Percentiles rank a stretch among this genome's conserved stretches.
phyloP scores from a whole-genome alignment of 148 eudicot genomes.

The Rhododendron ferrugineum region DNA sequence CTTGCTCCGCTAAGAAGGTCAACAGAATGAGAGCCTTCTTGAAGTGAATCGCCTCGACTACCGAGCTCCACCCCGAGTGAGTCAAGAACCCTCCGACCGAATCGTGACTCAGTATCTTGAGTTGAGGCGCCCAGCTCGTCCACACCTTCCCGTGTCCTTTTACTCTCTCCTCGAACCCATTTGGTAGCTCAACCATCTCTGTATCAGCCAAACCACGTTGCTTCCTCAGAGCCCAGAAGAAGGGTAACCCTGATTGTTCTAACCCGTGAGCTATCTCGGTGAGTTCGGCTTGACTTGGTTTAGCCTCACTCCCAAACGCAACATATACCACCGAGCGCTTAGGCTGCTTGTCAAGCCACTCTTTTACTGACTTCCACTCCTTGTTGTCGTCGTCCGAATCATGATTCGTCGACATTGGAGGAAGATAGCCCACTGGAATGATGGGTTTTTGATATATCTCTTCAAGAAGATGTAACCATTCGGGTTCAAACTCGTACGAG shows the following conservation, averaged over 20 bases:
- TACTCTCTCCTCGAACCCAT: slow-evolving; percentile 11
- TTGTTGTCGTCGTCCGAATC: neutral
- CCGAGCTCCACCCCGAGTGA: slow-evolving; percentile 5
- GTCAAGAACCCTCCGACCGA: slow-evolving; percentile 6
- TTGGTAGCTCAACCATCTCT: neutral
- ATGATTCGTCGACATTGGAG: neutral
- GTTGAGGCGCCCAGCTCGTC: slow-evolving; percentile 20
- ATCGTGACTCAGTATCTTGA: slow-evolving; percentile 10
- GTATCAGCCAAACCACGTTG: neutral
- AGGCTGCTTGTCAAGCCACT: slow-evolving; percentile 25
- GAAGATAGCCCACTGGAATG: slow-evolving; percentile 11
- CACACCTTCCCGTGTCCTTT: slow-evolving; percentile 2
- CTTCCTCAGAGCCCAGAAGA: slow-evolving; percentile 36
- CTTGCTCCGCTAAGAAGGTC: slow-evolving; percentile 5
- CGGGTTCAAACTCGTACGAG: slow-evolving; percentile 34
- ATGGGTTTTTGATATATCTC: slow-evolving; percentile 11
- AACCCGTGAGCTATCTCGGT: slow-evolving; percentile 37
- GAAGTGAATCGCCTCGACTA: slow-evolving; percentile 1
- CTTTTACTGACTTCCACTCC: neutral
- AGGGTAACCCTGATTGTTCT: slow-evolving; percentile 27
- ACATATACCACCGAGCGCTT: slow-evolving; percentile 38
- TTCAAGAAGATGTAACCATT: slow-evolving; percentile 25
- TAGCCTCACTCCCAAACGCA: slow-evolving; percentile 37
- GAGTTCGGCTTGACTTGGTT: slow-evolving; percentile 27
- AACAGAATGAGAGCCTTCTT: slow-evolving; percentile 6